Conservation (phyloP, 257 asterid genomes). For the Ophiorrhiza pumila region DNA sequence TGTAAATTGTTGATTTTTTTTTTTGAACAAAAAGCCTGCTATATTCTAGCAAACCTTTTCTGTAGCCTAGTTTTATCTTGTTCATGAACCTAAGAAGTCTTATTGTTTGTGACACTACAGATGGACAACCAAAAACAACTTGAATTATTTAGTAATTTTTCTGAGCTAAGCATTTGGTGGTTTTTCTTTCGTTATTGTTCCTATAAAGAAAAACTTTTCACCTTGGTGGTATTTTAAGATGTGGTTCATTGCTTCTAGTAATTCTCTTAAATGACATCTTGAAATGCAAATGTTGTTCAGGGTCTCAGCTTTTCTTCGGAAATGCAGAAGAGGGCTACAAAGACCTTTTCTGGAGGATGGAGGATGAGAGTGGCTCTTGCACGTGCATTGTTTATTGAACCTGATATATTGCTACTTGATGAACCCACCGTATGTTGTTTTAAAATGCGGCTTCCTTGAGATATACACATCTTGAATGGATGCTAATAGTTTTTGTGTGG, state of each 20-base stretch:
- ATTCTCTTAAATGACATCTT: constrained; percentile 16
- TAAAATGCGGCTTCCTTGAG: constrained; percentile 9
- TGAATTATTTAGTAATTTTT: background rate
- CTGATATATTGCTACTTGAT: constrained; percentile 89
- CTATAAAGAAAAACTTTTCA: background rate
- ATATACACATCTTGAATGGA: constrained; percentile 10
- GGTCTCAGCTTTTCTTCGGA: constrained; percentile 94
- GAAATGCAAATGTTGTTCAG: constrained; percentile 35
- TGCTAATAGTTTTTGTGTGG: constrained; percentile 25
- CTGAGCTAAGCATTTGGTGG: background rate
- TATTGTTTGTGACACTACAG: background rate
- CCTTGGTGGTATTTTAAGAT: background rate
- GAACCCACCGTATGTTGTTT: constrained; percentile 80
- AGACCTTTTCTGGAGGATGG: constrained; percentile 99
- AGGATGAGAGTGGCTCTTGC: constrained; percentile 98
- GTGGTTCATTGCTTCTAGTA: background rate
- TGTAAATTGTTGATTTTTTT: background rate
- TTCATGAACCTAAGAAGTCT: too few relatives aligned
- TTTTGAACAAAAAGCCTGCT: background rate
- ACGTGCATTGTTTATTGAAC: constrained; percentile 93
- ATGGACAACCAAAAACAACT: background rate
- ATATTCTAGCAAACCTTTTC: background rate
- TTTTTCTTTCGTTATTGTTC: background rate
- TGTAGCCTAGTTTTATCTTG: background rate
- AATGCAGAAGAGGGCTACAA: constrained; percentile 85